Percentiles rank a stretch among this genome's conserved stretches.
phyloP scores from a whole-genome alignment of 176 grass and related monocot species.

The Areca catechu region DNA sequence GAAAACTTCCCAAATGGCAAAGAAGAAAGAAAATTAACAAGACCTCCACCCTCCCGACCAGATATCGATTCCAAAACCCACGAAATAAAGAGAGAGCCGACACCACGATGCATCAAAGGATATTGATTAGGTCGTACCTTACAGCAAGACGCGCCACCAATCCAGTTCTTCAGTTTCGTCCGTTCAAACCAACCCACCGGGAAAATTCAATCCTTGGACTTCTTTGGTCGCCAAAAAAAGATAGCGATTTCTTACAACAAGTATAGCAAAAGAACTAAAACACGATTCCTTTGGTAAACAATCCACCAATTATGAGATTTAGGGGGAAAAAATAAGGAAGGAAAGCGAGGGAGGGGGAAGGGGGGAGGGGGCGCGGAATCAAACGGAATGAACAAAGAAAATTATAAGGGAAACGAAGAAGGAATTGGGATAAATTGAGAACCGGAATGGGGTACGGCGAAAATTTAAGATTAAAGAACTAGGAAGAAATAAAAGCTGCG shows the following conservation, averaged over 20 bases:
- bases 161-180: conserved; percentile 1
- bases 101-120: background rate
- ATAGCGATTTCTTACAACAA: background rate
- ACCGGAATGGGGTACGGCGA: too few species aligned
- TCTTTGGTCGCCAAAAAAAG: background rate
- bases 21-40: background rate
- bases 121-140: conserved; percentile 25
- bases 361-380: too few species aligned
- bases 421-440: too few species aligned
- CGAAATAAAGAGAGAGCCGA: background rate
- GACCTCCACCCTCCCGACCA: background rate
- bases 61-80: conserved; percentile 11
- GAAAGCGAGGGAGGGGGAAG: too few species aligned
- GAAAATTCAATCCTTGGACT: conserved; percentile 7
- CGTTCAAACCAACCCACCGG: conserved; percentile 9
- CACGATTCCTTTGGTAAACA: too few species aligned
- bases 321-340: too few species aligned
- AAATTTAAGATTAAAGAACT: too few species aligned
- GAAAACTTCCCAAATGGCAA: background rate
- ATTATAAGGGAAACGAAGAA: too few species aligned
- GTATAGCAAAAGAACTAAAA: too few species aligned
- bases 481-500: too few species aligned
- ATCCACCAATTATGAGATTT: too few species aligned
- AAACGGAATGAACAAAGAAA: too few species aligned
- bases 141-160: conserved; percentile 15